phyloP scores from a whole-genome alignment of 2,329 filamentous ascomycete genomes.

The Ophiostoma piceae region DNA sequence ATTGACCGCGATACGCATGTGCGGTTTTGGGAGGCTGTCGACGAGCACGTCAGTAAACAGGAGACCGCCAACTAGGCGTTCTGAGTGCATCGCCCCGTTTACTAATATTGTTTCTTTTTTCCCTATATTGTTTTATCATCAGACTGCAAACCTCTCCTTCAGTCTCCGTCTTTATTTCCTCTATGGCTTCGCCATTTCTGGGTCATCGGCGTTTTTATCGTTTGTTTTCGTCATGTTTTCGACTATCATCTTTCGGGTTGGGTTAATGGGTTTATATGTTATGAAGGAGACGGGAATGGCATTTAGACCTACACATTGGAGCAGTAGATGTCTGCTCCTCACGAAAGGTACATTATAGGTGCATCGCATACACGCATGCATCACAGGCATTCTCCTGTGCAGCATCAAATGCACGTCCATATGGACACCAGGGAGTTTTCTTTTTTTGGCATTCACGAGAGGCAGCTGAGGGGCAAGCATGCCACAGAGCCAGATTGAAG shows the following conservation, averaged over 20 bases:
- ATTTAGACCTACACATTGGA: not conserved
- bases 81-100: not conserved
- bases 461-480: not conserved
- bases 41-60: conserved; percentile 9
- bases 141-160: not conserved
- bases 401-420: not conserved
- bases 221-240: not conserved
- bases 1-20: conserved; percentile 66
- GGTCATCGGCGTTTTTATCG: not conserved
- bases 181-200: not conserved
- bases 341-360: not conserved
- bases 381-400: not conserved
- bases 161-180: not conserved
- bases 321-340: not conserved
- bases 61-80: not conserved
- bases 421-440: not conserved
- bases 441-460: not conserved
- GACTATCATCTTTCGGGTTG: not conserved
- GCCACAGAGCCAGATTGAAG: too few species aligned
- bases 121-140: not conserved
- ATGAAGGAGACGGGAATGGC: not conserved
- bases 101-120: not conserved
- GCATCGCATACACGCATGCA: not conserved
- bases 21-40: conserved; percentile 64
- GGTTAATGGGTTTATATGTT: not conserved